Conservation (phyloP, 75 land plant genomes). For the Isoetes taiwanensis region DNA sequence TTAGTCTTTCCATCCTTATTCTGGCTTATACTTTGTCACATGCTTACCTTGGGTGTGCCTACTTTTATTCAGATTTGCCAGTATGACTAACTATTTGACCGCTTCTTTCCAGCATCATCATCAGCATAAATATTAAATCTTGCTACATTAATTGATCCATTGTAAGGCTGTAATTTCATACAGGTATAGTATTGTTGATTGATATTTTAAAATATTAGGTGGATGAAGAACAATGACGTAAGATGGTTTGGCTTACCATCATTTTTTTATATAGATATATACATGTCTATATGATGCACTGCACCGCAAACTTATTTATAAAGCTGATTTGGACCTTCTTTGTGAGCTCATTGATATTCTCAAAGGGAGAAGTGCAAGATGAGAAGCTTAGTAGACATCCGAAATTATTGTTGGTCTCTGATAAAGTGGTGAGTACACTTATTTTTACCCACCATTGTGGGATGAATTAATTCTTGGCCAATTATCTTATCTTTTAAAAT, state of each 20-base stretch:
- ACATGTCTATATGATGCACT: constrained; percentile 84
- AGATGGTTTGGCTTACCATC: no score
- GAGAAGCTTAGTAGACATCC: constrained; percentile 68
- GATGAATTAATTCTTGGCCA: no score
- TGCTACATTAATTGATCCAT: constrained; percentile 70
- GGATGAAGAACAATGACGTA: no score
- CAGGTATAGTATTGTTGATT: neutral
- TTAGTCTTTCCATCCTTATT: no score
- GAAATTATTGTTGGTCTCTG: no score
- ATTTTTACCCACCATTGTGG: no score
- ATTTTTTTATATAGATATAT: no score
- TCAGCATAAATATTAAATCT: constrained; percentile 63
- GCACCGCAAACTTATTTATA: constrained; percentile 85
- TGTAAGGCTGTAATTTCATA: constrained; percentile 31
- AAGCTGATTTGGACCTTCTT: constrained; percentile 76
- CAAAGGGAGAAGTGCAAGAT: constrained; percentile 80
- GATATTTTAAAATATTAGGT: no score
- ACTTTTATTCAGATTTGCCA: no score
- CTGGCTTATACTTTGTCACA: no score
- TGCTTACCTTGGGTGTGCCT: constrained; percentile 75
- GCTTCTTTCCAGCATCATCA: constrained; percentile 92
- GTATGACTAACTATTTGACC: constrained; percentile 94
- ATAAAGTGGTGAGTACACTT: no score
- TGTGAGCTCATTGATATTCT: constrained; percentile 97
- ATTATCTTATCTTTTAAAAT: no score